Evolutionary conservation across 306 rosid species (phyloP).

Genomic region (Vigna mungo): DNA sequence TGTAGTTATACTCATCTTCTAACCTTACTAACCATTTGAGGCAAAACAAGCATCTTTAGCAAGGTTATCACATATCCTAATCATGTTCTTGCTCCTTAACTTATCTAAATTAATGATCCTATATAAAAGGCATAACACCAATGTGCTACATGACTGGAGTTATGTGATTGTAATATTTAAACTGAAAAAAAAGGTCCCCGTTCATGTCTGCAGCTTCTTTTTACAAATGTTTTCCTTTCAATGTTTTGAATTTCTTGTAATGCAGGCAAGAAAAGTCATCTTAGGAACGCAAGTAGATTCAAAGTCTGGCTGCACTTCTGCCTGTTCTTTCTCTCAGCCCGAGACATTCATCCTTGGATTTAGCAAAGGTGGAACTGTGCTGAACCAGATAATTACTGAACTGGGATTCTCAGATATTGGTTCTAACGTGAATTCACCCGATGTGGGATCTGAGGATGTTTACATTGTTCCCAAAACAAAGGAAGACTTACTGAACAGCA

Average conservation of each 20-base stretch:
- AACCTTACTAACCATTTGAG: not conserved
- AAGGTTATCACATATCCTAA: not conserved
- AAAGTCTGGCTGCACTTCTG: constrained; percentile 20
- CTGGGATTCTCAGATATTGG: constrained; percentile 58
- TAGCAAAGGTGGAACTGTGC: constrained; percentile 91
- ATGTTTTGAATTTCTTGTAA: constrained; percentile 27
- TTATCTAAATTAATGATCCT: not conserved
- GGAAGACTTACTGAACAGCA: constrained; percentile 63
- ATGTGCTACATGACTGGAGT: not conserved
- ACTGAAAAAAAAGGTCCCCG: not conserved
- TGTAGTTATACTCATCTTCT: not conserved
- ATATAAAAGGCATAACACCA: not conserved
- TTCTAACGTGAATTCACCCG: constrained; percentile 28
- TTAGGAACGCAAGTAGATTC: constrained; percentile 43
- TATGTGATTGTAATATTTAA: not conserved
- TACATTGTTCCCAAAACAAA: constrained; percentile 58
- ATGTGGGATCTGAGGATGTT: constrained; percentile 43
- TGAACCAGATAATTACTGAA: constrained; percentile 84
- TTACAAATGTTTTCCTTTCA: constrained; percentile 1
- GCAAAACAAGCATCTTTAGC: not conserved
- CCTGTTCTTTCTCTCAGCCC: constrained; percentile 47
- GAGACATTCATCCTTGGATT: constrained; percentile 77
- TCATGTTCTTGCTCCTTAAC: constrained; percentile 17
- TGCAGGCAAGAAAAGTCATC: constrained; percentile 58
- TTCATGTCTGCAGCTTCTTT: constrained; percentile 1